Evolutionary conservation across 345 rosid species (phyloP).

Genomic region (Limnanthes douglasii): DNA sequence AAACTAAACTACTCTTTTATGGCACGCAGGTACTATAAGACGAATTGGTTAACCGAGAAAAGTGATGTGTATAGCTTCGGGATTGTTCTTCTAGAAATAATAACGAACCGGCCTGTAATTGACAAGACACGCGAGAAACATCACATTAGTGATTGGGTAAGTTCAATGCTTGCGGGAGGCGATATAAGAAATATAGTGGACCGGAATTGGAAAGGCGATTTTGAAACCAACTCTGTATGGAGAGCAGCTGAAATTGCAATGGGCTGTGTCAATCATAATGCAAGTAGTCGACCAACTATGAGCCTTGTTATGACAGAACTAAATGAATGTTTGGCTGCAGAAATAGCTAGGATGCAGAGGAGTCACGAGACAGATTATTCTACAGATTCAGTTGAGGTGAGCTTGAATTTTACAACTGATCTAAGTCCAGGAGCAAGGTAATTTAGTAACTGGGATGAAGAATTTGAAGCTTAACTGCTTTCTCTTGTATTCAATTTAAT

Average conservation of each 20-base stretch:
- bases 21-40: too few relatives aligned
- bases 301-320: slow-evolving; percentile 18
- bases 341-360: slow-evolving; percentile 15
- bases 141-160: too few relatives aligned
- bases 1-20: too few relatives aligned
- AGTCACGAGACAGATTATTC: too few relatives aligned
- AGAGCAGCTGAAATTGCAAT: slow-evolving; percentile 15
- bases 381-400: too few relatives aligned
- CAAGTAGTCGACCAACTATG: slow-evolving; percentile 11
- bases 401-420: too few relatives aligned
- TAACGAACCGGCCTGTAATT: slow-evolving; percentile 28
- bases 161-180: slow-evolving; percentile 10
- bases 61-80: slow-evolving; percentile 49
- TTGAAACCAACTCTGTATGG: slow-evolving; percentile 20
- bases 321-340: slow-evolving; percentile 14
- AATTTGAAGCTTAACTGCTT: too few relatives aligned
- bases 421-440: too few relatives aligned
- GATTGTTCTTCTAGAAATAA: slow-evolving; percentile 31
- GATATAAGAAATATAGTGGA: slow-evolving; percentile 16
- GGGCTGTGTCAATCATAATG: slow-evolving; percentile 17
- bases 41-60: slow-evolving; percentile 27
- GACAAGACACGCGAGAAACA: slow-evolving; percentile 19
- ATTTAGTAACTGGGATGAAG: too few relatives aligned
- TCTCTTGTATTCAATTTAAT: too few relatives aligned
- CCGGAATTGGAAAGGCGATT: slow-evolving; percentile 8